Base-by-base conservation (phyloP, 768 basidiomycete genomes). In the Kondoa subrosea region DNA sequence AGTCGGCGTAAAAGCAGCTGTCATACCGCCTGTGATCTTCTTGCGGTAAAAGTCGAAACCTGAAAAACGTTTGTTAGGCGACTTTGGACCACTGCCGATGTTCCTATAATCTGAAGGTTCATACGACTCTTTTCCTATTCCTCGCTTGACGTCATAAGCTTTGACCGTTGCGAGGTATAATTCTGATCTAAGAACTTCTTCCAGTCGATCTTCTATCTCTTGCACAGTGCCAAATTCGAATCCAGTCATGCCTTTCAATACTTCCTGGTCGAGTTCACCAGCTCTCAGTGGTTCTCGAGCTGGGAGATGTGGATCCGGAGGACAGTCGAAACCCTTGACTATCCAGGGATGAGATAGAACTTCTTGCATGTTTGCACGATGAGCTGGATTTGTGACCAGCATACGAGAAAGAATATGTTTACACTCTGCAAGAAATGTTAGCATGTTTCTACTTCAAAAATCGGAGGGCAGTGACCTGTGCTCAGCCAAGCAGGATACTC, bases 401-500 rank as follows among this genome's bases (percentile, higher is more conserved):
- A 99, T 97, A 26, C 92, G 84, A 1, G 88, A 87, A 15, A 99
- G 81, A 1, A 97, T 79, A 72, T 89, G 85, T 76, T 95, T 96
- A 81, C 95, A 97, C 78, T 99, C 95, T 90, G 74, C 0, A 17
- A 25, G 12, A 33, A n/a, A n/a, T n/a, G n/a, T n/a, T n/a, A n/a
- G 40, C 29, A 32, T 17, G 21, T 21, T 8, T 68, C 66, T 30
- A 57, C 30, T 4, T 29, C 27, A 60, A 25, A 40, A 29, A 30
- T 34, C 8, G 8, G 34, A 1, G 31, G 4, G 4, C 32, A 62
- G n/a, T 21, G 76, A 91, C 90, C 91, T 71, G 87, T 84, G 73
- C 88, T 91, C 17, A 97, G 80, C 95, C 95, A 99, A 1, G 88
- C 88, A 0, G 93, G 93, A 75, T 97, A 97, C 75, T 99, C 95